phyloP scores from a whole-genome alignment of 768 basidiomycete species.

The Macrolepiota albuminosa region DNA sequence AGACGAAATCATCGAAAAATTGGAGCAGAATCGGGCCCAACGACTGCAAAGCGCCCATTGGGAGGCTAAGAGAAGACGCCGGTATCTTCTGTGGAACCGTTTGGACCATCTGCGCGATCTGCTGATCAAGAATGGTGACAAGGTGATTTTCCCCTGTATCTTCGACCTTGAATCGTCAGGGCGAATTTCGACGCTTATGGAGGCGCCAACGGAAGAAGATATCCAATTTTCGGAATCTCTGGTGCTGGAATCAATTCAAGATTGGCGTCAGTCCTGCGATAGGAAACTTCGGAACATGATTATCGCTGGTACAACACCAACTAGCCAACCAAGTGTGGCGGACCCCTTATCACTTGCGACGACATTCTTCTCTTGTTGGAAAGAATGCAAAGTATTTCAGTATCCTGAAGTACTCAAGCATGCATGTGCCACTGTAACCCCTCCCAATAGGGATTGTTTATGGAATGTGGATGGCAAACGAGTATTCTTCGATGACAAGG shows the following conservation, averaged over 20 bases:
- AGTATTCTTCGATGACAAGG: not conserved
- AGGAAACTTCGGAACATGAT: not conserved
- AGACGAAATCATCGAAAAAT: not conserved
- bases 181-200: not conserved
- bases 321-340: not conserved
- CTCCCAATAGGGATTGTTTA: not conserved
- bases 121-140: not conserved
- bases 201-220: not conserved
- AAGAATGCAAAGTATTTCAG: too few relatives aligned
- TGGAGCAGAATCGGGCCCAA: not conserved
- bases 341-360: conserved; percentile 1
- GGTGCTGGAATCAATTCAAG: not conserved
- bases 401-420: conserved; percentile 3
- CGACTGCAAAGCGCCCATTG: not conserved
- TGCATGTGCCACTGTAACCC: not conserved
- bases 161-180: not conserved
- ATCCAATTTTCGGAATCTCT: not conserved
- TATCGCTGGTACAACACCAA: not conserved
- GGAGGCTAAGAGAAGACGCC: not conserved
- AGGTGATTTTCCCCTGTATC: not conserved
- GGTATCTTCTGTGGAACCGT: not conserved
- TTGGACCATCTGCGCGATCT: not conserved
- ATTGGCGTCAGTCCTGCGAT: not conserved
- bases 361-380: not conserved
- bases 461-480: not conserved